phyloP scores from a whole-genome alignment of 371 early-diverging fungal genomes.

The Capillidium rhysosporum region DNA sequence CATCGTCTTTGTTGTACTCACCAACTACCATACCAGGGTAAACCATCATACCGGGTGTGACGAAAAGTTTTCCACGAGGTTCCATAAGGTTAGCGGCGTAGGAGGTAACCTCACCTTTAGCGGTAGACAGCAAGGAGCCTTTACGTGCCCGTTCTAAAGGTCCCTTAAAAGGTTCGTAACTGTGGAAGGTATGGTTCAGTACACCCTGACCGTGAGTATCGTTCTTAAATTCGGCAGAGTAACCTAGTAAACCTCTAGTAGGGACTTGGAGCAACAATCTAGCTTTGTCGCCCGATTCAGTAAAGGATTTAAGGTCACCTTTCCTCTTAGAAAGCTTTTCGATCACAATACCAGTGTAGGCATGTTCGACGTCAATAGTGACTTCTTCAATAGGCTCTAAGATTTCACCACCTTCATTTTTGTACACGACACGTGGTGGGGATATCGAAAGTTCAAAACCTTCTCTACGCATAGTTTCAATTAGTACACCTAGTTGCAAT shows the following conservation, averaged over 20 bases:
- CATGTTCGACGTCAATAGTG: constrained; percentile 44
- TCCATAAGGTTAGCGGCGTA: constrained; percentile 49
- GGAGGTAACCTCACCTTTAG: constrained; percentile 35
- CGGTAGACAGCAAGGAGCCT: constrained; percentile 40
- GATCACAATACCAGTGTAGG: constrained; percentile 42
- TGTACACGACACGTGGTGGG: constrained; percentile 52
- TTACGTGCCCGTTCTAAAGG: constrained; percentile 41
- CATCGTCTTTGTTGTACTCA: constrained; percentile 34
- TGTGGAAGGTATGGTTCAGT: constrained; percentile 44
- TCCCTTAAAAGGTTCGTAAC: constrained; percentile 43
- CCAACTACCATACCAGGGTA: constrained; percentile 69
- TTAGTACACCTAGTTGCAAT: constrained; percentile 57
- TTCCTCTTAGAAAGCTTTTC: constrained; percentile 57
- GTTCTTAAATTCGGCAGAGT: constrained; percentile 60
- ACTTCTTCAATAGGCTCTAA: constrained; percentile 65
- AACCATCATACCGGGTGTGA: constrained; percentile 39
- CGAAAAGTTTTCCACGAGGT: constrained; percentile 52
- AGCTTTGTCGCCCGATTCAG: constrained; percentile 42
- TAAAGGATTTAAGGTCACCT: constrained; percentile 45
- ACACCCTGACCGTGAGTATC: constrained; percentile 41
- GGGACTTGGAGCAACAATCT: constrained; percentile 49
- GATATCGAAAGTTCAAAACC: constrained; percentile 62
- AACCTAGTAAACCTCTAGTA: constrained; percentile 54
- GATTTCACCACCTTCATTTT: constrained; percentile 20
- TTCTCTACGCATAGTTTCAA: constrained; percentile 72